Evolutionary conservation across 805 yeast species (phyloP).

Genomic region (Spathaspora gorwiae): DNA sequence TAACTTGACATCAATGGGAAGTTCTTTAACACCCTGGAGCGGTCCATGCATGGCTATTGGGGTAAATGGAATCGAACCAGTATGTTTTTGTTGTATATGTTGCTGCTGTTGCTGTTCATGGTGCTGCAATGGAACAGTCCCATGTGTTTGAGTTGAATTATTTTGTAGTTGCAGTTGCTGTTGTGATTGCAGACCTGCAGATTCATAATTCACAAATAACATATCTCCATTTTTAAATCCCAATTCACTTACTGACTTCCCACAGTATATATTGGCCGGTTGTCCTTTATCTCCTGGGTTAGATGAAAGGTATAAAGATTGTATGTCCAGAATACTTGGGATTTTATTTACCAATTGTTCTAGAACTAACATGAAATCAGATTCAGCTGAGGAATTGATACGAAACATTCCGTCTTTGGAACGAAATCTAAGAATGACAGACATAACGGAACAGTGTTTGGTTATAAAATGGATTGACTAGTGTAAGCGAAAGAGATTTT

Average conservation of each 20-base stretch:
- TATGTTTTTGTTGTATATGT: not conserved
- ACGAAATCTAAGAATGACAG: conserved; percentile 61
- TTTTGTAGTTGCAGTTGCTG: not conserved
- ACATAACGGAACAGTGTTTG: not conserved
- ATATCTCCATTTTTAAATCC: conserved; percentile 58
- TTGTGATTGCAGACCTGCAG: not conserved
- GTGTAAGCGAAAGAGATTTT: not conserved
- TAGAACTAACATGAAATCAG: conserved; percentile 42
- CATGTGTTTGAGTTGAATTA: not conserved
- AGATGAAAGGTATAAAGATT: conserved; percentile 36
- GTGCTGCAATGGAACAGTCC: not conserved
- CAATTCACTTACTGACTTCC: conserved; percentile 36
- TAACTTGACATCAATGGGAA: conserved; percentile 61
- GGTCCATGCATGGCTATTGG: conserved; percentile 3
- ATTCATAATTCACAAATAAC: conserved; percentile 42
- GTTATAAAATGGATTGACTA: not conserved
- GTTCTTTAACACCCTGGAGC: conserved; percentile 40
- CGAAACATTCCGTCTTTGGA: conserved; percentile 82
- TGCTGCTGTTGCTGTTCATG: not conserved
- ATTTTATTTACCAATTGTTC: conserved; percentile 32
- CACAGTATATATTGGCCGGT: conserved; percentile 31
- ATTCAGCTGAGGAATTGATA: conserved; percentile 44
- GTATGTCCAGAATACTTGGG: conserved; percentile 11
- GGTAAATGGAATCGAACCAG: not conserved
- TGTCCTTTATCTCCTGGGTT: conserved; percentile 44